phyloP scores from a whole-genome alignment of 768 basidiomycete species.

The Mycena vitilis region DNA sequence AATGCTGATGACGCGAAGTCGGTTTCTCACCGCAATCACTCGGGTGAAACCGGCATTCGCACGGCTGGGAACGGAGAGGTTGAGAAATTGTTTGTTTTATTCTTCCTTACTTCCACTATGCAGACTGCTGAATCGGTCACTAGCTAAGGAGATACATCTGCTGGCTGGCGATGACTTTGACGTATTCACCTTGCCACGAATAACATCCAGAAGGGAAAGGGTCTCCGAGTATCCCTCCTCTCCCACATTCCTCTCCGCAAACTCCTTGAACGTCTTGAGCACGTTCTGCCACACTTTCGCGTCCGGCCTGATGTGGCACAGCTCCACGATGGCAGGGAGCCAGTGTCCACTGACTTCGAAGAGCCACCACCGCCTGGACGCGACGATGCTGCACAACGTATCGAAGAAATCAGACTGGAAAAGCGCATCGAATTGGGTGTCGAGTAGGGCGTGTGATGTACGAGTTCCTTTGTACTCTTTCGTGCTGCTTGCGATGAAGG shows the following conservation, averaged over 20 bases:
- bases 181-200: conserved; percentile 12
- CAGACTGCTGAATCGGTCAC: not conserved
- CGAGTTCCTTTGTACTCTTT: conserved; percentile 28
- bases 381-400: conserved; percentile 45
- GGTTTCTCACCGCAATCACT: too few relatives aligned
- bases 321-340: conserved; percentile 49
- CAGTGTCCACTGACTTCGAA: conserved; percentile 51
- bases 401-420: conserved; percentile 55
- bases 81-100: too few relatives aligned
- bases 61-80: too few relatives aligned
- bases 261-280: conserved; percentile 40
- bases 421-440: conserved; percentile 42
- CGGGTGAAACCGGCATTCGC: too few relatives aligned
- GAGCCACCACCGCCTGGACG: conserved; percentile 51
- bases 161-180: not conserved
- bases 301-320: conserved; percentile 48
- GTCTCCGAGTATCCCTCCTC: conserved; percentile 42
- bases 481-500: conserved; percentile 48
- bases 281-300: conserved; percentile 48
- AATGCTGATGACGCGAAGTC: too few relatives aligned
- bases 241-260: conserved; percentile 41
- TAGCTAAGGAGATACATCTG: not conserved
- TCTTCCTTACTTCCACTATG: too few relatives aligned
- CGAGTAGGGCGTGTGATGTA: conserved; percentile 21
- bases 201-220: conserved; percentile 37